Evolutionary conservation across 2,329 filamentous ascomycete species (phyloP).

Genomic region (Nectriaceae sp.): DNA sequence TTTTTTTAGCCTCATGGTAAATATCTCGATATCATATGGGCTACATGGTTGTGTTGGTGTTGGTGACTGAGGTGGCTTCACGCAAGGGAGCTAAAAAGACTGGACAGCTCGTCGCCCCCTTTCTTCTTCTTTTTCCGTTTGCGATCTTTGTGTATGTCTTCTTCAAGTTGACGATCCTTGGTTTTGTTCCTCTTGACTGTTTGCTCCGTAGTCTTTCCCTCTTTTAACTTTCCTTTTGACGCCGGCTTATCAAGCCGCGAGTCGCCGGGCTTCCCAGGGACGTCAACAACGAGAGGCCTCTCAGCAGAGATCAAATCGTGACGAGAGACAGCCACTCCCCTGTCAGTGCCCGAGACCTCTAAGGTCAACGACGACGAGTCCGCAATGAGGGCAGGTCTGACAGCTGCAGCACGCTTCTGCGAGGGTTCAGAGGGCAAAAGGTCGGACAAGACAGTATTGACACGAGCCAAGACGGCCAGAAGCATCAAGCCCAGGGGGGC

Average conservation of each 20-base stretch:
- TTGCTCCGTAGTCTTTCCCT: background rate
- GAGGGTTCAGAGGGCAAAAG: constrained; percentile 30
- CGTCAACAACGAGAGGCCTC: no score
- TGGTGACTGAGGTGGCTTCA: constrained; percentile 2
- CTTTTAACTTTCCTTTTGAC: constrained; percentile 7
- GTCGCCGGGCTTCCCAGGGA: no score
- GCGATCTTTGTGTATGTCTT: constrained; percentile 30
- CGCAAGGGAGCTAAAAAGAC: constrained; percentile 64
- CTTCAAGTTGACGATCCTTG: no score
- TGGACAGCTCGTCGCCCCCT: constrained; percentile 69
- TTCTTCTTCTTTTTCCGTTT: constrained; percentile 59
- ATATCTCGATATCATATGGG: no score
- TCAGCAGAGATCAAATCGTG: constrained; percentile 13
- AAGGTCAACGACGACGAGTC: background rate
- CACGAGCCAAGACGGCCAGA: constrained; percentile 62
- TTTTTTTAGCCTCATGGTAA: no score
- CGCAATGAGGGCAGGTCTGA: background rate
- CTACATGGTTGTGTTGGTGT: constrained; percentile 7
- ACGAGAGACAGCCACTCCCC: constrained; percentile 33
- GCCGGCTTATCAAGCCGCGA: constrained; percentile 10
- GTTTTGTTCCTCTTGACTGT: constrained; percentile 4
- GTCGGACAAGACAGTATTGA: constrained; percentile 47
- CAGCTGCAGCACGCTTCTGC: background rate
- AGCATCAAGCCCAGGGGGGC: constrained; percentile 71
- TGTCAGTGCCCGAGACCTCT: constrained; percentile 18